Conservation (phyloP, 2,329 filamentous ascomycete species). For the Lasiodiplodia sp. region DNA sequence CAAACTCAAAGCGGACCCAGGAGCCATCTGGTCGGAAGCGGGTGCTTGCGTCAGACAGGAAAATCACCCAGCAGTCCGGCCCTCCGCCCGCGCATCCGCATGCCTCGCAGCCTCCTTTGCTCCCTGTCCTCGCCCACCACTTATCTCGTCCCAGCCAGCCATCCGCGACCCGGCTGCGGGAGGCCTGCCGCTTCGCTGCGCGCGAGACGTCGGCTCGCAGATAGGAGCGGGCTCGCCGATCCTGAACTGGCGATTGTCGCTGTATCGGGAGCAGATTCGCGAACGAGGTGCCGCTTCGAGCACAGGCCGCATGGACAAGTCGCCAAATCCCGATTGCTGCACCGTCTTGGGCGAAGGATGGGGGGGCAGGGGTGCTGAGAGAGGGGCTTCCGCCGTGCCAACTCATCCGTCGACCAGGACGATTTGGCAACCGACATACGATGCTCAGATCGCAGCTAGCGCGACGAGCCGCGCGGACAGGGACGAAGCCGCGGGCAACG, state of each 20-base stretch:
- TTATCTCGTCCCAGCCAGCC: constrained; percentile 19
- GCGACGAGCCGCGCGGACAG: constrained; percentile 21
- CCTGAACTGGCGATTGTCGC: background rate
- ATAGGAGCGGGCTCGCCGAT: constrained; percentile 5
- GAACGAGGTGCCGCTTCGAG: constrained; percentile 12
- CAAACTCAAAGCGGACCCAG: constrained; percentile 23
- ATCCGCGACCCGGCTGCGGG: constrained; percentile 12
- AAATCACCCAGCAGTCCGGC: constrained; percentile 25
- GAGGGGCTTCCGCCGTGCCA: constrained; percentile 42
- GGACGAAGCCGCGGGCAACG: constrained; percentile 14
- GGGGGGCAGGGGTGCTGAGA: background rate
- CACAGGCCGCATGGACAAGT: constrained; percentile 14
- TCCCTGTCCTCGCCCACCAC: constrained; percentile 12
- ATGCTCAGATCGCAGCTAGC: constrained; percentile 14
- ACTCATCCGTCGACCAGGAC: constrained; percentile 37
- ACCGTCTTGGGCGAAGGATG: constrained; percentile 26
- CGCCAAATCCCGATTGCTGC: constrained; percentile 20
- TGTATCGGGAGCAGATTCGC: constrained; percentile 23
- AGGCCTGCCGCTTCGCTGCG: constrained; percentile 15
- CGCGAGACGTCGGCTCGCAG: constrained; percentile 4
- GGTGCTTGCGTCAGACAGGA: constrained; percentile 28
- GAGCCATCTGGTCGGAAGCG: constrained; percentile 23
- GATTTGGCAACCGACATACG: constrained; percentile 29
- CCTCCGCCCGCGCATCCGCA: constrained; percentile 25
- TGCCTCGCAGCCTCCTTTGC: constrained; percentile 25